Base-by-base conservation (phyloP, 1,139 yeast genomes). In the Citeromyces hawaiiensis region DNA sequence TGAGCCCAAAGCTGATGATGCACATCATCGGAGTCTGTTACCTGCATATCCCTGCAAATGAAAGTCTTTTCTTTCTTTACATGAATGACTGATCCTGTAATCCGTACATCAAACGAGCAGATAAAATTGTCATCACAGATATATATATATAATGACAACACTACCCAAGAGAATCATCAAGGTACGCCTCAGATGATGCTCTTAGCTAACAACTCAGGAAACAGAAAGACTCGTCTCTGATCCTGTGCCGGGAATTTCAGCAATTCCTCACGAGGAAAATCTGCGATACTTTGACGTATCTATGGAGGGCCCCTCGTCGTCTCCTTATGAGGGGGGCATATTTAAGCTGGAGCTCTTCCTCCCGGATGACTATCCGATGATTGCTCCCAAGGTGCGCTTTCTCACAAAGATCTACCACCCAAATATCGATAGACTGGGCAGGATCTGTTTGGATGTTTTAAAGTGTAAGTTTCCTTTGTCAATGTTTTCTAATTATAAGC, bases 211-310 rank as follows among this genome's bases (percentile, higher is more conserved):
- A 15, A 30, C 14, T 11, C 39, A 74, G 78, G 98, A 93, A 63
- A 88, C 97, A 7, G 96, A 91, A 57, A 69, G 96, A 48, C 66
- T 91, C 37, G 82, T 82, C 32, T 77, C 88, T 33, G 98, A 93
- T 52, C 98, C 98, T 0, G 97, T 91, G 2, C 94, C 96, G 1
- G 98, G 98, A 2, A 93, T 91, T 53, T 71, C 80, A 1, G 98
- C 98, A 2, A 72, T 66, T 36, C 98, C 98, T 4, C 93, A 83
- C 47, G 97, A 88, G 44, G 96, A 87, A 46, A 91, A 91, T 58
- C 67, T 91, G 50, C 74, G 98, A 48, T 86, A 91, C 57, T 91
- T 91, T 54, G 86, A 86, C 48, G 88, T 81, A 16, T 75, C 85
- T 4, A 82, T 91, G 47, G 87, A 85, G 47, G 99, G 99, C 0